A percentile compares a stretch with the other conserved stretches of the same genome.
Evolutionary conservation across 768 basidiomycete species (phyloP).

Genomic region (Tylopilus subfusipes): DNA sequence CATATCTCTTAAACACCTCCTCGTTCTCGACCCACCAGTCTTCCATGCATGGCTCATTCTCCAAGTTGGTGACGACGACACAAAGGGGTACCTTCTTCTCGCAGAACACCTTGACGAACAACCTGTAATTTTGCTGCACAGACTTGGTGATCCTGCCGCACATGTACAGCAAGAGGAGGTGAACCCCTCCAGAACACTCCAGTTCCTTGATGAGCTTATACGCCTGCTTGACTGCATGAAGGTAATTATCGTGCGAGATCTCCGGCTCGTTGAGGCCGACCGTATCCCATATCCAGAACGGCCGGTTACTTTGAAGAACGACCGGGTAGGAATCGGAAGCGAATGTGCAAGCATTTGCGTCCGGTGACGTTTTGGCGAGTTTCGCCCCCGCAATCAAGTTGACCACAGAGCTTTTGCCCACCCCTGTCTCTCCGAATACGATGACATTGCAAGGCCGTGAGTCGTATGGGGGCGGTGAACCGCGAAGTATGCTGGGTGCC

Average conservation of each 20-base stretch:
- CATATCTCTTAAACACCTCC: slow-evolving; percentile 25
- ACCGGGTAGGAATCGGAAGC: too few species aligned
- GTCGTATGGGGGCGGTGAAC: slow-evolving; percentile 17
- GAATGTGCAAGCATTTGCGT: slow-evolving; percentile 35
- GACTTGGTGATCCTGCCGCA: slow-evolving; percentile 36
- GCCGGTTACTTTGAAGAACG: background rate
- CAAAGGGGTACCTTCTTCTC: slow-evolving; percentile 35
- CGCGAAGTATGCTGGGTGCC: background rate
- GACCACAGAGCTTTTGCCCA: too few species aligned
- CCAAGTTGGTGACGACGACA: slow-evolving; percentile 38
- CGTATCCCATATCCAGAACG: too few species aligned
- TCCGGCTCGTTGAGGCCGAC: too few species aligned
- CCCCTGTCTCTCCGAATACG: slow-evolving; percentile 29
- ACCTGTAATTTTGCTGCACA: slow-evolving; percentile 36
- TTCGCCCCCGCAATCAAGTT: too few species aligned
- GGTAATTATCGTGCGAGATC: slow-evolving; percentile 16
- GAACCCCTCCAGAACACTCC: slow-evolving; percentile 32
- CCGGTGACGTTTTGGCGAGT: slow-evolving; percentile 28
- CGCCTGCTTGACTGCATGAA: too few species aligned
- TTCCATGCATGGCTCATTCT: slow-evolving; percentile 33
- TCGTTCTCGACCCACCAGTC: slow-evolving; percentile 39
- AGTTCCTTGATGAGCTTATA: slow-evolving; percentile 37
- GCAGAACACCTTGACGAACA: slow-evolving; percentile 42
- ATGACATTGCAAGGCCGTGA: slow-evolving; percentile 20
- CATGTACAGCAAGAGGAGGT: slow-evolving; percentile 39